Evolutionary conservation across 371 early-diverging fungal species (phyloP).

Genomic region (Mortierella sp.): DNA sequence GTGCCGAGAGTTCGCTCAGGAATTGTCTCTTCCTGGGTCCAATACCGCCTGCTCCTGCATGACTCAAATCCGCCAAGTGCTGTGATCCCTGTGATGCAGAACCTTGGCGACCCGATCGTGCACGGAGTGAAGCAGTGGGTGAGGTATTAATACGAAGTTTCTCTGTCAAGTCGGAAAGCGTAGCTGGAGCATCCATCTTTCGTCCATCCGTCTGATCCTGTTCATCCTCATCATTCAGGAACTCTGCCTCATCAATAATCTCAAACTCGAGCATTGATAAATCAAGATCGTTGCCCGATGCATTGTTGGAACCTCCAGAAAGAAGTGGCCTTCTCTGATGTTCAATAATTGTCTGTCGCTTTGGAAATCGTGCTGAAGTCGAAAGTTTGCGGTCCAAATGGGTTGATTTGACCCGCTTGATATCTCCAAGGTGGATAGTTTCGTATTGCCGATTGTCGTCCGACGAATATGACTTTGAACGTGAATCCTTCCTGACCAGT

Average conservation of each 20-base stretch:
- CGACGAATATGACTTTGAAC: slow-evolving; percentile 56
- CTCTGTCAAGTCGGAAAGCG: slow-evolving; percentile 37
- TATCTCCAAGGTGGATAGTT: slow-evolving; percentile 63
- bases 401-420: slow-evolving; percentile 71
- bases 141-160: slow-evolving; percentile 22
- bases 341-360: slow-evolving; percentile 70
- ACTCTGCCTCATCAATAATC: slow-evolving; percentile 42
- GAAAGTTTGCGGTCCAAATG: slow-evolving; percentile 67
- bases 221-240: slow-evolving; percentile 34
- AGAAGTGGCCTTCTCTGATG: slow-evolving; percentile 44
- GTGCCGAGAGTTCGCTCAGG: slow-evolving; percentile 83
- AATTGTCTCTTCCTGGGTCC: slow-evolving; percentile 63
- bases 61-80: slow-evolving; percentile 1
- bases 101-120: slow-evolving; percentile 18
- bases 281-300: slow-evolving; percentile 3
- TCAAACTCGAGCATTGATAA: slow-evolving; percentile 39
- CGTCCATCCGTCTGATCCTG: slow-evolving; percentile 4
- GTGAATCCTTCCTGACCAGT: slow-evolving; percentile 52
- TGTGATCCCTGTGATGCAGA: slow-evolving; percentile 26
- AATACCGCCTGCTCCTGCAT: neutral
- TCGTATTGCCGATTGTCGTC: slow-evolving; percentile 58
- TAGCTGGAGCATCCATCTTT: slow-evolving; percentile 20
- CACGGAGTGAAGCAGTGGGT: slow-evolving; percentile 16
- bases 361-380: slow-evolving; percentile 65
- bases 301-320: neutral